Base-by-base conservation (phyloP, 2,329 filamentous ascomycete genomes). In the Stachybotrys chartarum region DNA sequence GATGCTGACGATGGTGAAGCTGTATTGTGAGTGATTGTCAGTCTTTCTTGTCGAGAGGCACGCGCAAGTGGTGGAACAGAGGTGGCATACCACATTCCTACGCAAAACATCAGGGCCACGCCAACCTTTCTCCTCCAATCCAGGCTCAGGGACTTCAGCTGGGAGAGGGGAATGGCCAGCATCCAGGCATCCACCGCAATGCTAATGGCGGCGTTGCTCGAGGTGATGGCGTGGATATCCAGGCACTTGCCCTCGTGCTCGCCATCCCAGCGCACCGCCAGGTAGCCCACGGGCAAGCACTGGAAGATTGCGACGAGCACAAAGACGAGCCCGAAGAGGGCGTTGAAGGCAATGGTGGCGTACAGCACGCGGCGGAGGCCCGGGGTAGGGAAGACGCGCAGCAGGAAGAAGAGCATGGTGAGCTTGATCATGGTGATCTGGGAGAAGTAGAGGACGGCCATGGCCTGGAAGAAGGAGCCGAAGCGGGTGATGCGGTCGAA, bases 401-500 rank as follows among this genome's bases (percentile, higher is more conserved):
- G 67, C 62, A 79, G 81, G 64, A 82, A 79, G 59, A 77, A 67
- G 11, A 81, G 68, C 47, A 82, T 70, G 6, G 77, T 74, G 30
- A 78, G 64, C 59, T 80, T 78, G 44, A 77, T 70, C 47, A 78
- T 62, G n/a, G 72, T 65, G 12, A 78, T 63, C 18, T 72, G 65
- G 4, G 66, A 55, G 60, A 79, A 77, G 63, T 80, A 78, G 39
- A 78, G 52, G 7, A 63, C 54, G 50, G 72, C 69, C 58, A 69
- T 68, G 58, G 68, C 61, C 59, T 74, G 79, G 30, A 77, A 69
- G 59, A 66, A 71, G 42, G 68, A 65, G 10, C 72, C 60, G 46
- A 80, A 75, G 6, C 16, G 16, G 6, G 50, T 52, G 18, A 52
- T 52, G 18, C 54, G 48, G 17, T 57, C 52, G n/a, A 57, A 51